Percentiles rank a stretch among this genome's conserved stretches.
These are phyloP conservation scores for Suhomyces terraborum DNA, from an alignment of 1,139 yeast species.

Conservation along the genomic window DNA sequence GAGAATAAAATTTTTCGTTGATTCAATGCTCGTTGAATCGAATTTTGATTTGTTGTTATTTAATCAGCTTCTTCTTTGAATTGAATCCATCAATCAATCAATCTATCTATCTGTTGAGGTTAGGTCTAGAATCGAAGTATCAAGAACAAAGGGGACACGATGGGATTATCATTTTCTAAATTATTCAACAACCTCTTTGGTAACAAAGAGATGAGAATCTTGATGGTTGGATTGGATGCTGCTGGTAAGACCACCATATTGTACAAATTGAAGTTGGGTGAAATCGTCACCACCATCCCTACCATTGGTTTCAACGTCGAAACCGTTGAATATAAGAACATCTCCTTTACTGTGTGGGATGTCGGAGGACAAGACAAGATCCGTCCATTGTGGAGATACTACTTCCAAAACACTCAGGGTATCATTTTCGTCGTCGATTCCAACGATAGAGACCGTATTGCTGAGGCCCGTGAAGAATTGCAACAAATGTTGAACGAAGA, in stretches of 20 bases:
- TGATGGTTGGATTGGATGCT: constrained; percentile 93
- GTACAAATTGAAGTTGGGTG: constrained; percentile 87
- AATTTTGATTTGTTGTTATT: constrained; percentile 17
- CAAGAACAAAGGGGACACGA: constrained; percentile 24
- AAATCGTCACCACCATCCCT: constrained; percentile 90
- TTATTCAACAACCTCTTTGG: constrained; percentile 84
- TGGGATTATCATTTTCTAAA: constrained; percentile 91
- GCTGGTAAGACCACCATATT: constrained; percentile 92
- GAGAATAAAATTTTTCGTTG: constrained; percentile 15
- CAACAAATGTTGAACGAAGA: constrained; percentile 95
- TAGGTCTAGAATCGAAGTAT: constrained; percentile 9
- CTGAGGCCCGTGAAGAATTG: constrained; percentile 91
- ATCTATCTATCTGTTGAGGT: constrained; percentile 13
- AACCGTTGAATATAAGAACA: constrained; percentile 92
- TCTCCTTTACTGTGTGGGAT: constrained; percentile 94
- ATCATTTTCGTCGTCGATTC: constrained; percentile 91
- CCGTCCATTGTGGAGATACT: constrained; percentile 95
- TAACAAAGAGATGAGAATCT: constrained; percentile 84
- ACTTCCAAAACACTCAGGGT: constrained; percentile 93
- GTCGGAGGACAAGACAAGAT: constrained; percentile 97
- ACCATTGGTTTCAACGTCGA: constrained; percentile 94
- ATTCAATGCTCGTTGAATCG: constrained; percentile 13
- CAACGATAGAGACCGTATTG: constrained; percentile 90
- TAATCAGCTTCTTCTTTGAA: constrained; percentile 12
- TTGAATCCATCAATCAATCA: constrained; percentile 13